These are phyloP conservation scores for Penicillium fimorum DNA, from an alignment of 495 filamentous ascomycete species.

Conservation along the genomic window DNA sequence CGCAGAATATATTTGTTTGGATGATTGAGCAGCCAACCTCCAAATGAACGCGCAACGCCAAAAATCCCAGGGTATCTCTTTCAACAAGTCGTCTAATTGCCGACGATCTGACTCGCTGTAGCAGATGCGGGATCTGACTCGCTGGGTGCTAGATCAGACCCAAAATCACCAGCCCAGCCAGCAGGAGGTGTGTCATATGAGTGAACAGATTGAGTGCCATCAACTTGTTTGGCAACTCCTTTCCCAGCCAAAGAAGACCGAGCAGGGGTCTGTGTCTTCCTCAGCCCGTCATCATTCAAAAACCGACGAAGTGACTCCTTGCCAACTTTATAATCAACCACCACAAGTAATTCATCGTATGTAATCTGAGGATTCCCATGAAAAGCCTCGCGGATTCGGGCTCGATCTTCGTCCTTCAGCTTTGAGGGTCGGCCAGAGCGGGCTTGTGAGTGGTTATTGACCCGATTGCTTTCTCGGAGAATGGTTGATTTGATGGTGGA, in stretches of 20 bases:
- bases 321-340: constrained; percentile 13
- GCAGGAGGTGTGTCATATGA: neutral
- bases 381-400: constrained; percentile 8
- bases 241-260: neutral
- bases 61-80: neutral
- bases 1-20: neutral
- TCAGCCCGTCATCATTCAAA: constrained; percentile 2
- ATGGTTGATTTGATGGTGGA: constrained; percentile 14
- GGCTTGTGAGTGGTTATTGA: constrained; percentile 13
- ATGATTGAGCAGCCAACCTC: neutral
- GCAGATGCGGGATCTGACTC: neutral
- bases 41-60: neutral
- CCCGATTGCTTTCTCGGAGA: neutral
- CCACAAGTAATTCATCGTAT: constrained; percentile 13
- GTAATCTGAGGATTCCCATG: constrained; percentile 9
- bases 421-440: constrained; percentile 13
- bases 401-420: constrained; percentile 13
- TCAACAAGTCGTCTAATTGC: neutral
- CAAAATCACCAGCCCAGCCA: neutral
- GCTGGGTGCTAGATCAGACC: neutral
- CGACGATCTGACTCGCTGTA: neutral
- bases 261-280: constrained; percentile 3
- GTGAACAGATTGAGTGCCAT: neutral
- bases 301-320: constrained; percentile 10
- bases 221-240: neutral